Percentiles rank a stretch among this genome's conserved stretches.
These are phyloP conservation scores for Stellera chamaejasme DNA, from an alignment of 345 rosid genomes.

Conservation along the genomic window DNA sequence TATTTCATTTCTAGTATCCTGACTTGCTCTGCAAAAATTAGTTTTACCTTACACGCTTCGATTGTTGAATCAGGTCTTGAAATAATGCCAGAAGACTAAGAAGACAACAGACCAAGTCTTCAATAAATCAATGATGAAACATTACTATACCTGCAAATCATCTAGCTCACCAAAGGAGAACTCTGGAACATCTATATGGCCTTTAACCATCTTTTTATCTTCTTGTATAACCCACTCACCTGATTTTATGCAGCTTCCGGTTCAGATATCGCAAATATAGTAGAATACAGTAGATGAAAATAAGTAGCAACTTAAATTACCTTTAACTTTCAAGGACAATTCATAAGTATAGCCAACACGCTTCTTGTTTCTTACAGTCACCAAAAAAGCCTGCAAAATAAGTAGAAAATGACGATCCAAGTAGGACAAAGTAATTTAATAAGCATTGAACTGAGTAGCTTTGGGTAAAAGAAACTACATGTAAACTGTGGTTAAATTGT, in stretches of 20 bases:
- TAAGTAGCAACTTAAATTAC: slow-evolving; percentile 21
- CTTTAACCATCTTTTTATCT: slow-evolving; percentile 48
- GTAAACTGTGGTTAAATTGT: no score
- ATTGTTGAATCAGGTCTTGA: no score
- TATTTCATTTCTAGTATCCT: no score
- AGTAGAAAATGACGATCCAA: neutral
- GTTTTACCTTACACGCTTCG: no score
- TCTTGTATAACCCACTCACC: slow-evolving; percentile 81
- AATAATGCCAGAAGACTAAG: no score
- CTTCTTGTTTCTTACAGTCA: slow-evolving; percentile 85
- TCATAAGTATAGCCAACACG: slow-evolving; percentile 84
- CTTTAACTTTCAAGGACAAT: slow-evolving; percentile 65
- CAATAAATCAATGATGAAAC: no score
- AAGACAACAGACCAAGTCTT: no score
- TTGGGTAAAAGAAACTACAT: no score
- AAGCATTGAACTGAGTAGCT: no score
- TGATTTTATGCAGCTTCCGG: slow-evolving; percentile 15
- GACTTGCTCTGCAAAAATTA: no score
- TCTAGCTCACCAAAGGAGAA: slow-evolving; percentile 91
- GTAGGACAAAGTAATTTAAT: no score
- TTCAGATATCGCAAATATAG: neutral
- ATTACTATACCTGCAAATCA: slow-evolving; percentile 66
- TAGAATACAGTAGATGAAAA: neutral
- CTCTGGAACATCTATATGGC: slow-evolving; percentile 67
- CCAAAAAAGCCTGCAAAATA: slow-evolving; percentile 69